phyloP scores from a whole-genome alignment of 768 basidiomycete species.

The Serendipita vermifera region DNA sequence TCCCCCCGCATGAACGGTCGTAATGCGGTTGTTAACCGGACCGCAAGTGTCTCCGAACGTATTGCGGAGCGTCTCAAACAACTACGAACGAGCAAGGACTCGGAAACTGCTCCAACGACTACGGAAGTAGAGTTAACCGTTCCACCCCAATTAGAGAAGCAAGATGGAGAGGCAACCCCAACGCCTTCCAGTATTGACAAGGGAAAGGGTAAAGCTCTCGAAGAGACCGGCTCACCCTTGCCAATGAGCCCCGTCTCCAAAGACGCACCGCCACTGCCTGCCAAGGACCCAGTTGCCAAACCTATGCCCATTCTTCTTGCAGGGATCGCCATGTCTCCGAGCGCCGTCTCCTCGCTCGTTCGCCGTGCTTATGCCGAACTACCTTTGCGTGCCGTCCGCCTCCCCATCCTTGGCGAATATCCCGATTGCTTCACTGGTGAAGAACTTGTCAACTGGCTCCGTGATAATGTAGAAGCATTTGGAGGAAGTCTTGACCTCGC shows the following conservation, averaged over 20 bases:
- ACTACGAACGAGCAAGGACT: conserved; percentile 41
- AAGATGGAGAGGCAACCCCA: conserved; percentile 27
- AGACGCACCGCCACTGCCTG: conserved; percentile 27
- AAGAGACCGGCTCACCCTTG: conserved; percentile 16
- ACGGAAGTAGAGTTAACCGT: conserved; percentile 14
- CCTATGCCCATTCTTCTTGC: conserved; percentile 67
- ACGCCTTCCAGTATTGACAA: conserved; percentile 51
- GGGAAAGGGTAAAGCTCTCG: conserved; percentile 57
- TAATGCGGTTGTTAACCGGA: conserved; percentile 31
- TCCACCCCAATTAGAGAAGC: not conserved
- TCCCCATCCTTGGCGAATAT: conserved; percentile 75
- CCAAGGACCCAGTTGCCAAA: conserved; percentile 28
- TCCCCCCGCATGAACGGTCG: conserved; percentile 43
- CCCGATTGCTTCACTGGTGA: conserved; percentile 79
- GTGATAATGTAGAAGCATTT: conserved; percentile 62
- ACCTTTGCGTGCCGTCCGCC: conserved; percentile 54
- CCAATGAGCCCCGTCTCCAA: conserved; percentile 21
- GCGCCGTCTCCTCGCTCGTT: conserved; percentile 56
- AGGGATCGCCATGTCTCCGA: conserved; percentile 53
- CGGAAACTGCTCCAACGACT: conserved; percentile 20
- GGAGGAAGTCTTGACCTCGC: conserved; percentile 66
- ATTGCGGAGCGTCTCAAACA: conserved; percentile 73
- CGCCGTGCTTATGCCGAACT: conserved; percentile 58
- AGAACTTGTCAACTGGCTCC: conserved; percentile 77
- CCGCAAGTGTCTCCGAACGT: conserved; percentile 74